Evolutionary conservation across 768 basidiomycete species (phyloP).

Genomic region (Mycena rosella): DNA sequence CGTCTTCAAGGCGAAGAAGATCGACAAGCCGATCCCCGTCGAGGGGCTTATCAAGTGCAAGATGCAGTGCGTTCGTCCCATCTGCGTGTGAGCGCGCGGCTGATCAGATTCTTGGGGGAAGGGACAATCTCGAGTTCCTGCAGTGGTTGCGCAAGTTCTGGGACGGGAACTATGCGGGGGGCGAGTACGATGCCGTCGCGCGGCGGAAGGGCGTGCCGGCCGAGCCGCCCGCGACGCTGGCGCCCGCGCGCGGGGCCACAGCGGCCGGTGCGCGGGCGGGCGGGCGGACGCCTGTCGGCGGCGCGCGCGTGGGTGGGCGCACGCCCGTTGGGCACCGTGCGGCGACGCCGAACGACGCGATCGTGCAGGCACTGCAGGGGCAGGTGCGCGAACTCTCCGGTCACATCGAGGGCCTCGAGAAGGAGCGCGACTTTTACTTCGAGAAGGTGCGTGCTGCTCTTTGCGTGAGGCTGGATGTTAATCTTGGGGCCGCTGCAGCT

Average conservation of each 20-base stretch:
- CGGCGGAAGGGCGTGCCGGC: conserved; percentile 77
- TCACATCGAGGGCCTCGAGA: conserved; percentile 92
- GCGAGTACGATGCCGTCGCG: conserved; percentile 60
- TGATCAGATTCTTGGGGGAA: not conserved
- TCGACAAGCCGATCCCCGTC: conserved; percentile 98
- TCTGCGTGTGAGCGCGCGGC: no score
- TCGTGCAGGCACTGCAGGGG: conserved; percentile 66
- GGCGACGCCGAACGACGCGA: conserved; percentile 69
- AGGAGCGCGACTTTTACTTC: conserved; percentile 99
- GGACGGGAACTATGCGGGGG: conserved; percentile 67
- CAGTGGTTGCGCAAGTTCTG: conserved; percentile 98
- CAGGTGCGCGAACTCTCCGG: conserved; percentile 87
- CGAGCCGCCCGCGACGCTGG: conserved; percentile 26
- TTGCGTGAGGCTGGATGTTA: not conserved
- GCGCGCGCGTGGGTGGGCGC: conserved; percentile 64
- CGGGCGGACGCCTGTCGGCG: conserved; percentile 76
- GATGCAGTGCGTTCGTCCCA: conserved; percentile 86
- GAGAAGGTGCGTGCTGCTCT: conserved; percentile 74
- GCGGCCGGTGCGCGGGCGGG: conserved; percentile 50
- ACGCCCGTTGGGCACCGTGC: conserved; percentile 81
- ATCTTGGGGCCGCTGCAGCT: conserved; percentile 63
- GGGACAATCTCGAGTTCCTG: conserved; percentile 98
- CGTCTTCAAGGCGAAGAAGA: conserved; percentile 90
- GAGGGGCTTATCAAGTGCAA: conserved; percentile 97
- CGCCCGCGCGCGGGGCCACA: conserved; percentile 1